Base-by-base conservation (phyloP, 306 rosid species). In the Aeschynomene evenia region DNA sequence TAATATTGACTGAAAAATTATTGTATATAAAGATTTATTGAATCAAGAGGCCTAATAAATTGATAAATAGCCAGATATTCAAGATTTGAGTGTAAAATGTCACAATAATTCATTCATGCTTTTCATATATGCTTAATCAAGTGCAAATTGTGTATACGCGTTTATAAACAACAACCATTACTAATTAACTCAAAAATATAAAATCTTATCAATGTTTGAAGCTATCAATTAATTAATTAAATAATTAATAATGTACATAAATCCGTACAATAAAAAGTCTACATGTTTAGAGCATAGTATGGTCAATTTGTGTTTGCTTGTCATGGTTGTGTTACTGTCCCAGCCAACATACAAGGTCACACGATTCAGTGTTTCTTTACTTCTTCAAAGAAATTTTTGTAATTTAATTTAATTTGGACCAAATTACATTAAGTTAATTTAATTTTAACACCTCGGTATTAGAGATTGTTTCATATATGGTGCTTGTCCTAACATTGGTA, bases 341-440 rank as follows among this genome's bases (percentile, higher is more conserved):
- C 21, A 34, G 20, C 33, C 16, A 77, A 75, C 77, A 64, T 71
- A n/a, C n/a, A n/a, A n/a, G n/a, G n/a, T n/a, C n/a, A n/a, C n/a
- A n/a, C n/a, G n/a, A n/a, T n/a, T n/a, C n/a, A n/a, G n/a, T n/a
- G n/a, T n/a, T n/a, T n/a, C n/a, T n/a, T n/a, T n/a, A n/a, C n/a
- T n/a, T n/a, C n/a, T n/a, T n/a, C n/a, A n/a, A n/a, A n/a, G n/a
- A n/a, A n/a, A n/a, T n/a, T n/a, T n/a, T n/a, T n/a, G n/a, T n/a
- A n/a, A n/a, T n/a, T n/a, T n/a, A n/a, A 63, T 43, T 11, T 28
- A 28, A 34, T 19, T 31, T 14, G 2, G 0, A 42, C 1, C 16
- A 19, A 29, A 29, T 33, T 46, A 11, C 11, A 11, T 6, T 49
- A 18, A 49, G n/a, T n/a, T n/a, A n/a, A n/a, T n/a, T 49, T 39